phyloP scores from a whole-genome alignment of 2,329 filamentous ascomycete genomes.

The Talaromyces sp. region DNA sequence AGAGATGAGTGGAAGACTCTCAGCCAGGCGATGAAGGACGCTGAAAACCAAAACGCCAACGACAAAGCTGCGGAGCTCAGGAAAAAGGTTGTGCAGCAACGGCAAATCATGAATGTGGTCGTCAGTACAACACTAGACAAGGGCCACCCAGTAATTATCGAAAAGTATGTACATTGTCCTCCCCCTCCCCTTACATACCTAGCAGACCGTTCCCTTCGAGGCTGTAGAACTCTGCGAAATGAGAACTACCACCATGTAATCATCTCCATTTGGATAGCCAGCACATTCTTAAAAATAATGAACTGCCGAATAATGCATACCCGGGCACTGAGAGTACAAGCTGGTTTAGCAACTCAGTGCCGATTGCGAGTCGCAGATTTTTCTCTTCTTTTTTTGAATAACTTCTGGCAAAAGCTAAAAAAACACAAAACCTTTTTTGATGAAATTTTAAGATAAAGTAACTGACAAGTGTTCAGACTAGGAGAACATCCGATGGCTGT shows the following conservation, averaged over 20 bases:
- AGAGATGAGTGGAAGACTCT: constrained; percentile 59
- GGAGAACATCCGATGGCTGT: constrained; percentile 46
- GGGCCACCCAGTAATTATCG: constrained; percentile 43
- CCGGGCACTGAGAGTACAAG: constrained; percentile 6
- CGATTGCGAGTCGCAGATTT: constrained; percentile 3
- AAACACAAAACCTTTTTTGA: not conserved
- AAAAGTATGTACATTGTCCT: constrained; percentile 42
- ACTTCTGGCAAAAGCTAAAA: not conserved
- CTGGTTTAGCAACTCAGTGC: constrained; percentile 4
- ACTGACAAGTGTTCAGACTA: constrained; percentile 30
- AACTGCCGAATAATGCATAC: constrained; percentile 7
- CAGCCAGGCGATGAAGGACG: constrained; percentile 51
- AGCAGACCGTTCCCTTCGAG: constrained; percentile 22
- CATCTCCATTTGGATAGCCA: constrained; percentile 22
- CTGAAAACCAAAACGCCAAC: constrained; percentile 53
- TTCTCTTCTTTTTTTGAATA: not conserved
- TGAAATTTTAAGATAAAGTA: constrained; percentile 15
- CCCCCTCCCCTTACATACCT: constrained; percentile 13
- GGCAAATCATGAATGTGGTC: constrained; percentile 52
- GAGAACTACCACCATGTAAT: constrained; percentile 33
- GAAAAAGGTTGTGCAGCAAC: constrained; percentile 53
- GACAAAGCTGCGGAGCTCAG: constrained; percentile 51
- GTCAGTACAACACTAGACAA: constrained; percentile 38
- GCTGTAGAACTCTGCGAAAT: constrained; percentile 30
- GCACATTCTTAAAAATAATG: constrained; percentile 16